Conservation (phyloP, 306 rosid genomes). For the Dryas drummondii region DNA sequence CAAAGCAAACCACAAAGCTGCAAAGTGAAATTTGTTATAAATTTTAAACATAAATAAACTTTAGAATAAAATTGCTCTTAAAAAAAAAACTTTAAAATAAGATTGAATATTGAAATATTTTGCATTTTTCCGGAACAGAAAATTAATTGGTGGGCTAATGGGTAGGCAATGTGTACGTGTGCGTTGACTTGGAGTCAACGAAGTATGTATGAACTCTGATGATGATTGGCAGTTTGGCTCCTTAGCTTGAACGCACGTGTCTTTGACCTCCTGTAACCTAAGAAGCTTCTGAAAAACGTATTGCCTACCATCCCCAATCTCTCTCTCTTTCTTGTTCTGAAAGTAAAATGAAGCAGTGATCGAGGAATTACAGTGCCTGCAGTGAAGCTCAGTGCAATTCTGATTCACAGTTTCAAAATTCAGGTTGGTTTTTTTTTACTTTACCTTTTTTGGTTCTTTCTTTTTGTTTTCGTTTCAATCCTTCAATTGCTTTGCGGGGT, state of each 20-base stretch:
- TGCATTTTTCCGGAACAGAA: too few species aligned
- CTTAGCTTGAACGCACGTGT: slow-evolving; percentile 43
- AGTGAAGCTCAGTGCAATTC: slow-evolving; percentile 16
- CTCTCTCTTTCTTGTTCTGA: background rate
- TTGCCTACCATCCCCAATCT: slow-evolving; percentile 42
- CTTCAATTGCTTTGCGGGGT: background rate
- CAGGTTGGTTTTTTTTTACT: slow-evolving; percentile 35
- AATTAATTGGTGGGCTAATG: background rate
- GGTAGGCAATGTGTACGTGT: slow-evolving; percentile 7
- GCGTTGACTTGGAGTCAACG: slow-evolving; percentile 6
- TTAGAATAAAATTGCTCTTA: too few species aligned
- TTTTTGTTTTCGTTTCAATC: slow-evolving; percentile 16
- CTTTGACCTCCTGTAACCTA: slow-evolving; percentile 46
- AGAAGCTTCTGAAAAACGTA: slow-evolving; percentile 39
- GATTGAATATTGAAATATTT: too few species aligned
- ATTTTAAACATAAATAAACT: too few species aligned
- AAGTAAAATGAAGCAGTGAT: slow-evolving; percentile 17
- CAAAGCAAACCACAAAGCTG: too few species aligned
- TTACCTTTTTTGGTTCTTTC: background rate
- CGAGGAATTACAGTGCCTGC: slow-evolving; percentile 19
- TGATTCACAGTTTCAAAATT: slow-evolving; percentile 13
- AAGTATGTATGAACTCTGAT: background rate
- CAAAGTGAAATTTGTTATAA: too few species aligned
- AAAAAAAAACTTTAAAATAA: too few species aligned
- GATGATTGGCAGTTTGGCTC: slow-evolving; percentile 18